Evolutionary conservation across 2,329 filamentous ascomycete species (phyloP).

Genomic region (Colletotrichum theobromicola): DNA sequence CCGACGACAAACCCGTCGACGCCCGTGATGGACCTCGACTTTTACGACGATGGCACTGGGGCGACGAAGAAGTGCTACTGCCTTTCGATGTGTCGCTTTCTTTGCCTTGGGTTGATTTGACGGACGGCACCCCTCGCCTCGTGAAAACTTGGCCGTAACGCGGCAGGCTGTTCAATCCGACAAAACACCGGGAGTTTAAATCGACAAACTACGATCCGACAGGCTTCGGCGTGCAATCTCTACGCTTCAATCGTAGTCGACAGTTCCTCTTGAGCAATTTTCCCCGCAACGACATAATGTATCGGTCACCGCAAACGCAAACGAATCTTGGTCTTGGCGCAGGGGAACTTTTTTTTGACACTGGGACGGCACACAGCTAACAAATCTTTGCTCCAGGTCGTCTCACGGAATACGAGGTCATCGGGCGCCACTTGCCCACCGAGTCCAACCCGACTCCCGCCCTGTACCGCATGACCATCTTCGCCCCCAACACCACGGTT

Average conservation of each 20-base stretch:
- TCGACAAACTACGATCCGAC: not conserved
- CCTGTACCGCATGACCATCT: constrained; percentile 99
- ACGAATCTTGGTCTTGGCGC: not conserved
- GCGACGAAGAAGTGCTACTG: not conserved
- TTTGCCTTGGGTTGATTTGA: not conserved
- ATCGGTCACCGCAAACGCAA: not conserved
- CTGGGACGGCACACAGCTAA: constrained; percentile 31
- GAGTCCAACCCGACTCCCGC: constrained; percentile 97
- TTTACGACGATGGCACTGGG: not conserved
- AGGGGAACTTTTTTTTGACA: not conserved
- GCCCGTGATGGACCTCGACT: constrained; percentile 15
- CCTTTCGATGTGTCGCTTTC: not conserved
- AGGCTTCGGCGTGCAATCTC: not conserved
- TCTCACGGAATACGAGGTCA: constrained; percentile 99
- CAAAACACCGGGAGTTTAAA: not conserved
- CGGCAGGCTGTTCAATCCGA: not conserved
- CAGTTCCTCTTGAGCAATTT: not conserved
- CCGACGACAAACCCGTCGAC: constrained; percentile 10
- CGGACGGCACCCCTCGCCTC: not conserved
- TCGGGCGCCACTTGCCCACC: constrained; percentile 97
- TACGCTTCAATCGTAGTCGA: not conserved
- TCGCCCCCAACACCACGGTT: constrained; percentile 96
- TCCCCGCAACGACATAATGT: not conserved
- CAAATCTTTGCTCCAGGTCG: constrained; percentile 70
- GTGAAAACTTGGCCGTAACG: not conserved